Evolutionary conservation across 306 rosid genomes (phyloP).

Genomic region (Amphicarpaea edgeworthii): DNA sequence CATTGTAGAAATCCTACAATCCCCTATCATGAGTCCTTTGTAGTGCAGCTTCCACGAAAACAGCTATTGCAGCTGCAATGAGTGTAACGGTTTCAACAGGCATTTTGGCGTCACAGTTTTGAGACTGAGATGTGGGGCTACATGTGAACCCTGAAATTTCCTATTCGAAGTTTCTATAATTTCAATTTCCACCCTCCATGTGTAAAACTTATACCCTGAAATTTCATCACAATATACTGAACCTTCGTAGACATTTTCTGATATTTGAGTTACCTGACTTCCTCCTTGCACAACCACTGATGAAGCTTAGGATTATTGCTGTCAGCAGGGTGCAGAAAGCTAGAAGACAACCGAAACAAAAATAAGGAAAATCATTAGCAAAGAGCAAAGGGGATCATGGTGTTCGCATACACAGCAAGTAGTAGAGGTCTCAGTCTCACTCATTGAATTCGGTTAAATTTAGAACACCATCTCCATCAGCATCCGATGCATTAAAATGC

Average conservation of each 20-base stretch:
- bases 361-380: slow-evolving; percentile 19
- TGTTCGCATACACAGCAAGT: slow-evolving; percentile 30
- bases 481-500: slow-evolving; percentile 94
- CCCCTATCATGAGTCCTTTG: no score
- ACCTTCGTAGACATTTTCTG: slow-evolving; percentile 1
- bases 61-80: no score
- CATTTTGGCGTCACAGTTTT: no score
- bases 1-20: no score
- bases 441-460: slow-evolving; percentile 91
- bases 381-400: slow-evolving; percentile 7
- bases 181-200: neutral
- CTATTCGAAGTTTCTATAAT: no score
- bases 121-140: no score
- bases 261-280: slow-evolving; percentile 69
- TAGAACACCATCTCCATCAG: slow-evolving; percentile 79
- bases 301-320: slow-evolving; percentile 80
- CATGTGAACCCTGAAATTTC: no score
- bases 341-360: slow-evolving; percentile 40
- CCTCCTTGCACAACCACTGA: slow-evolving; percentile 93
- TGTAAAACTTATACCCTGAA: neutral
- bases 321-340: slow-evolving; percentile 97
- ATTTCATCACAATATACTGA: neutral
- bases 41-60: no score
- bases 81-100: no score
- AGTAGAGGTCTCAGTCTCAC: slow-evolving; percentile 71